Evolutionary conservation across 257 asterid species (phyloP).

Genomic region (Jacaranda mimosifolia): DNA sequence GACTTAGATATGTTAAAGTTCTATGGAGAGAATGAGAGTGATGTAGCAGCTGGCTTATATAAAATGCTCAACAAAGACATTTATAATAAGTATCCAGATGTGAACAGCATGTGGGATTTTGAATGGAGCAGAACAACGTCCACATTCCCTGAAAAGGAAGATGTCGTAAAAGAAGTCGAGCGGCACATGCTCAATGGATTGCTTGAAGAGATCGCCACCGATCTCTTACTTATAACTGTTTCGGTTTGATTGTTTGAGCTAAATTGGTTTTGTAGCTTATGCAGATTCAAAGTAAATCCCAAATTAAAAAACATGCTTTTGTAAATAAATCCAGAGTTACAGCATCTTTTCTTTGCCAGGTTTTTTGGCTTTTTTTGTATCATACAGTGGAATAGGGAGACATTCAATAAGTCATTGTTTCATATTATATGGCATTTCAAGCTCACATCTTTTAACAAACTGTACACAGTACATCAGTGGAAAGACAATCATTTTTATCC

Average conservation of each 20-base stretch:
- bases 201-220: constrained; percentile 69
- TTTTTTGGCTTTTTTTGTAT: not conserved
- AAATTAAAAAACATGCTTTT: constrained; percentile 12
- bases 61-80: constrained; percentile 73
- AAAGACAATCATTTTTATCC: not conserved
- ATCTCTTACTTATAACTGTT: constrained; percentile 51
- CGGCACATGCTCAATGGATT: constrained; percentile 71
- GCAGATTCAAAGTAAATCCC: not conserved
- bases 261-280: constrained; percentile 33
- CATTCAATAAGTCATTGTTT: not conserved
- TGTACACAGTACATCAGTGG: not conserved
- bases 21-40: constrained; percentile 47
- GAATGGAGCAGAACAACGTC: constrained; percentile 63
- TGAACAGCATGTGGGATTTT: constrained; percentile 81
- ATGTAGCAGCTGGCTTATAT: constrained; percentile 55
- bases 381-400: not conserved
- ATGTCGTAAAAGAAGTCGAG: constrained; percentile 66
- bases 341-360: not conserved
- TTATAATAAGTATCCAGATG: constrained; percentile 48
- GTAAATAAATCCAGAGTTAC: constrained; percentile 24
- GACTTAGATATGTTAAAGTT: constrained; percentile 63
- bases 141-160: constrained; percentile 61
- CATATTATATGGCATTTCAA: not conserved
- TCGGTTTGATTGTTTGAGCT: constrained; percentile 42
- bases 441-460: not conserved